Conservation (phyloP, 352 stramenopile species). For the Pythium folliculosum region DNA sequence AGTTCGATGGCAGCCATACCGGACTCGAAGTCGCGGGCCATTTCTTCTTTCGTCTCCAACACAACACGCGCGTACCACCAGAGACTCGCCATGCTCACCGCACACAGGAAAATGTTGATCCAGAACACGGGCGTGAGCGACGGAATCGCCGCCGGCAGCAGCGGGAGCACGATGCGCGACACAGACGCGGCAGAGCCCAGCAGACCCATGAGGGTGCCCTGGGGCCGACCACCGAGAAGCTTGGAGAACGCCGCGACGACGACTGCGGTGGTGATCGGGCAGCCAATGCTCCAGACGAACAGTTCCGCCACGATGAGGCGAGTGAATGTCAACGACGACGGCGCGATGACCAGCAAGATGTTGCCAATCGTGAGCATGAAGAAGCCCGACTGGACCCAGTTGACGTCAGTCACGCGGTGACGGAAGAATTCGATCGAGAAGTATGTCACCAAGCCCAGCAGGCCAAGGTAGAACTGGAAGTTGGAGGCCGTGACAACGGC, state of each 20-base stretch:
- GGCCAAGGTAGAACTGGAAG: constrained; percentile 81
- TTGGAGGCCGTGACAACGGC: constrained; percentile 73
- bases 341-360: constrained; percentile 50
- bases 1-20: constrained; percentile 29
- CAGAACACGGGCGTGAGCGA: constrained; percentile 74
- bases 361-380: constrained; percentile 64
- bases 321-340: constrained; percentile 45
- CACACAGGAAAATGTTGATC: constrained; percentile 69
- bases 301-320: constrained; percentile 57
- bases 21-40: constrained; percentile 48
- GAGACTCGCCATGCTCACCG: constrained; percentile 54
- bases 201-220: constrained; percentile 81
- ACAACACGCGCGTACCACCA: constrained; percentile 75
- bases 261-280: constrained; percentile 75
- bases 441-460: constrained; percentile 75
- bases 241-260: constrained; percentile 79
- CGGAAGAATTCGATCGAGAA: constrained; percentile 82
- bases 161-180: constrained; percentile 72
- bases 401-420: constrained; percentile 64
- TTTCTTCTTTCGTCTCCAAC: constrained; percentile 45
- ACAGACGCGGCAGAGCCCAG: constrained; percentile 72
- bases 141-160: constrained; percentile 67
- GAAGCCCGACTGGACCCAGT: constrained; percentile 73
- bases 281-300: constrained; percentile 83
- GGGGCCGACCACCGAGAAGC: constrained; percentile 65